These are phyloP conservation scores for Zymoseptoria crescenta DNA, from an alignment of 2,329 filamentous ascomycete species.

Conservation along the genomic window DNA sequence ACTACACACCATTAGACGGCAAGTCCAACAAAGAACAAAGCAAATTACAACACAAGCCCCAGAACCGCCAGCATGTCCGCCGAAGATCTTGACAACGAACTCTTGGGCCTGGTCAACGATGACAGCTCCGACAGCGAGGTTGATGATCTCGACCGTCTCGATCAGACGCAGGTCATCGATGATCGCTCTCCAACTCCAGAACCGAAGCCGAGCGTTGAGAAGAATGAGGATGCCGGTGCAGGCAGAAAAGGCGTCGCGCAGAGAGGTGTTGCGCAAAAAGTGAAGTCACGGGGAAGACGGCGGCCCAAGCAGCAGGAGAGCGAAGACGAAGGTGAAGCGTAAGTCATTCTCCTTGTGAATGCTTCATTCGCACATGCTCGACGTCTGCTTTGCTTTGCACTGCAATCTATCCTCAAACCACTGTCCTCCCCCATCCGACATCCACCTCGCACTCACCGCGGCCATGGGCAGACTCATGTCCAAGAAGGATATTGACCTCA, in stretches of 20 bases:
- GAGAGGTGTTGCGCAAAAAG: constrained; percentile 42
- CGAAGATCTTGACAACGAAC: constrained; percentile 70
- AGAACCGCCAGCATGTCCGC: constrained; percentile 31
- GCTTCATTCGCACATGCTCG: constrained; percentile 2
- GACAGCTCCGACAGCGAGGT: constrained; percentile 52
- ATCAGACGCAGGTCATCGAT: constrained; percentile 41
- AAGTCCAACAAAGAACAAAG: background rate
- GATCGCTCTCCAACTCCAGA: constrained; percentile 49
- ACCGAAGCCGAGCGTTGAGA: constrained; percentile 33
- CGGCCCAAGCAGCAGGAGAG: constrained; percentile 46
- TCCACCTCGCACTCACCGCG: constrained; percentile 6
- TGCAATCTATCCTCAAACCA: constrained; percentile 5
- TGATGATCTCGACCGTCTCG: constrained; percentile 39
- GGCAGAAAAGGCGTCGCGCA: constrained; percentile 8
- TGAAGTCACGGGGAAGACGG: constrained; percentile 36
- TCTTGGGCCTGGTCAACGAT: constrained; percentile 76
- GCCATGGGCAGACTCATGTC: background rate
- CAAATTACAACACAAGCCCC: background rate
- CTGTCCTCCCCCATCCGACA: background rate
- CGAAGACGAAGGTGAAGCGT: constrained; percentile 70
- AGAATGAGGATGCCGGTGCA: constrained; percentile 29
- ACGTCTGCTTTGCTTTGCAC: constrained; percentile 7
- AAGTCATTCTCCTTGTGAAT: constrained; percentile 38
- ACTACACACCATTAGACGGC: background rate
- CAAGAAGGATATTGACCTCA: background rate